A percentile compares a stretch with the other conserved stretches of the same genome.
Evolutionary conservation across 1,139 yeast genomes (phyloP).

Genomic region (Suhomyces coccinellae): DNA sequence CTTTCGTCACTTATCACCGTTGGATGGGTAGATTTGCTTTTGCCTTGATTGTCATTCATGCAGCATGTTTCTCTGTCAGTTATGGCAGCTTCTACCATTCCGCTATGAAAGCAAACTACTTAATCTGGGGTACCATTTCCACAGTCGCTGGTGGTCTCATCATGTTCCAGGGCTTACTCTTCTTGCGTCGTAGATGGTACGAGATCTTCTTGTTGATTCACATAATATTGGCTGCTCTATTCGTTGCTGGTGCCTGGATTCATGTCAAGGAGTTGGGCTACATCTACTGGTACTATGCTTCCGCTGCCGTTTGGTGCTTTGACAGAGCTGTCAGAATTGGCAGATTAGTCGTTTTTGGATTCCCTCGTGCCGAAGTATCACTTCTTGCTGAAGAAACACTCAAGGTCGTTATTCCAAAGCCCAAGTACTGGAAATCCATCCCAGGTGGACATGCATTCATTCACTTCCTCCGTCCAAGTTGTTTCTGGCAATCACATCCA

Average conservation of each 20-base stretch:
- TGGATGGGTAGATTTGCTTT: conserved; percentile 39
- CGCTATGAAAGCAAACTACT: conserved; percentile 21
- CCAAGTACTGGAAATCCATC: conserved; percentile 39
- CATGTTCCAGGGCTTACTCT: conserved; percentile 36
- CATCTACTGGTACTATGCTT: conserved; percentile 38
- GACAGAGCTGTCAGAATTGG: conserved; percentile 42
- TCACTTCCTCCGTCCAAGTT: conserved; percentile 36
- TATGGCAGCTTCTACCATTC: conserved; percentile 14
- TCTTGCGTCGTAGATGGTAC: conserved; percentile 43
- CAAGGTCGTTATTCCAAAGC: conserved; percentile 41
- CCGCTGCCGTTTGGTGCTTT: conserved; percentile 44
- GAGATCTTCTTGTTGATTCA: conserved; percentile 45
- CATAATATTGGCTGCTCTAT: conserved; percentile 41
- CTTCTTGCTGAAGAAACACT: conserved; percentile 42
- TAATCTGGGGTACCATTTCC: conserved; percentile 35
- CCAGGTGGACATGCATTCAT: conserved; percentile 57
- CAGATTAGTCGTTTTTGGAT: conserved; percentile 39
- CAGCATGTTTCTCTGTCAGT: conserved; percentile 37
- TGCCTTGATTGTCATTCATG: conserved; percentile 32
- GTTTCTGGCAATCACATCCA: conserved; percentile 46
- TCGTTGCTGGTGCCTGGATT: conserved; percentile 43
- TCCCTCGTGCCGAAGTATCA: conserved; percentile 35
- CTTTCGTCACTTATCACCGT: conserved; percentile 39
- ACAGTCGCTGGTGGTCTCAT: conserved; percentile 36
- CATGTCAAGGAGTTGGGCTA: conserved; percentile 46